Evolutionary conservation across 83 land plant genomes (phyloP).

Genomic region (Larix sibirica): DNA sequence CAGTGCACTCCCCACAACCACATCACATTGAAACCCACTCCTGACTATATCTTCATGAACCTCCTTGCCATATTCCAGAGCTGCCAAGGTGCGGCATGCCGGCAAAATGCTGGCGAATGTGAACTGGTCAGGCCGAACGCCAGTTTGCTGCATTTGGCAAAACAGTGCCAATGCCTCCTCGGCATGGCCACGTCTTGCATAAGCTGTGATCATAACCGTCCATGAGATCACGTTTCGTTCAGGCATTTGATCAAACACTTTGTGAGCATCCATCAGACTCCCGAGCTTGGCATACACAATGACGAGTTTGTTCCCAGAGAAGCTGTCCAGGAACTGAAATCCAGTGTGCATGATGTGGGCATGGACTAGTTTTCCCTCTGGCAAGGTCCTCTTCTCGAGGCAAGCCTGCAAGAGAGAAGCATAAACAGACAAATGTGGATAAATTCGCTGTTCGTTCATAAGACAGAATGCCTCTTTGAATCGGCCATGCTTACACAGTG

Average conservation of each 20-base stretch:
- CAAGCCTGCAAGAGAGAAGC: not conserved
- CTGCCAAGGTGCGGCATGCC: slow-evolving; percentile 42
- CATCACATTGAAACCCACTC: slow-evolving; percentile 24
- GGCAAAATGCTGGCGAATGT: slow-evolving; percentile 56
- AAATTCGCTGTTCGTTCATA: not conserved
- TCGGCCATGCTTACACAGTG: not conserved
- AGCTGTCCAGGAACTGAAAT: slow-evolving; percentile 21
- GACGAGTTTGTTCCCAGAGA: slow-evolving; percentile 40
- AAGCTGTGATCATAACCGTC: slow-evolving; percentile 46
- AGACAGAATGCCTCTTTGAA: not conserved
- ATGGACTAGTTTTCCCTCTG: slow-evolving; percentile 31
- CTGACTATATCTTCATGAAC: slow-evolving; percentile 43
- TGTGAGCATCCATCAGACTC: slow-evolving; percentile 15
- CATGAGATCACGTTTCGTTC: slow-evolving; percentile 42
- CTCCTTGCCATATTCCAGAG: slow-evolving; percentile 51
- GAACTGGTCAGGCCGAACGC: slow-evolving; percentile 31
- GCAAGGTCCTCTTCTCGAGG: not conserved
- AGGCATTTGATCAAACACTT: slow-evolving; percentile 50
- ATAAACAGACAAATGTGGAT: not conserved
- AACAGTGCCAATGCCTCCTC: slow-evolving; percentile 25
- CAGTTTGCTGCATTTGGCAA: slow-evolving; percentile 23
- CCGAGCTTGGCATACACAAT: slow-evolving; percentile 42
- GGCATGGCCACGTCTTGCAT: slow-evolving; percentile 27
- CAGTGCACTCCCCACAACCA: slow-evolving; percentile 39
- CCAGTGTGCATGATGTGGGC: slow-evolving; percentile 38